These are phyloP conservation scores for Pseudocercospora vitis DNA, from an alignment of 2,329 filamentous ascomycete species.

Conservation along the genomic window DNA sequence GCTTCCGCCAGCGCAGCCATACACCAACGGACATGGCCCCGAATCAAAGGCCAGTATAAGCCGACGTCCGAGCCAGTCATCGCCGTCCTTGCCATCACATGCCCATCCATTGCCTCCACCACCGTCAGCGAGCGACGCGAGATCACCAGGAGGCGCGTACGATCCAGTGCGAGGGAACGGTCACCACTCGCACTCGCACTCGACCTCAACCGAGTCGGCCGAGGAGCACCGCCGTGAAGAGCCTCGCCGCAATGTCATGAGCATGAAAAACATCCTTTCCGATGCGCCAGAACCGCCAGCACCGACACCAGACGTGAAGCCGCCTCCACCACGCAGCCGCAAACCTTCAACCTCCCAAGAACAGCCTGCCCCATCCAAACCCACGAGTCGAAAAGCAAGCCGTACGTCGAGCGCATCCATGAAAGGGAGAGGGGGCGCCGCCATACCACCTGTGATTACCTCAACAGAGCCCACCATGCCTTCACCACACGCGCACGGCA, in stretches of 20 bases:
- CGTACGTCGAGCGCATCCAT: slow-evolving; percentile 33
- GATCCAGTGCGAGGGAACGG: slow-evolving; percentile 32
- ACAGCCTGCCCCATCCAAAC: slow-evolving; percentile 20
- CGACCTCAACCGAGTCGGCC: slow-evolving; percentile 28
- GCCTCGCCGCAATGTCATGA: slow-evolving; percentile 94
- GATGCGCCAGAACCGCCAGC: slow-evolving; percentile 43
- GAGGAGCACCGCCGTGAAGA: slow-evolving; percentile 63
- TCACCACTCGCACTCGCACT: slow-evolving; percentile 32
- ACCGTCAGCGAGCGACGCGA: slow-evolving; percentile 37
- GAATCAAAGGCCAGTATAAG: slow-evolving; percentile 23
- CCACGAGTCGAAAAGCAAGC: slow-evolving; percentile 29
- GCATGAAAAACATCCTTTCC: slow-evolving; percentile 67
- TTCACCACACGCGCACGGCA: slow-evolving; percentile 1
- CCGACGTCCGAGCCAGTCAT: slow-evolving; percentile 31
- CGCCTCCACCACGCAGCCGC: slow-evolving; percentile 9
- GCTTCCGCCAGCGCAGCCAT: slow-evolving; percentile 22
- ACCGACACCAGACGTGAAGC: slow-evolving; percentile 8
- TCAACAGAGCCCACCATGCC: slow-evolving; percentile 7
- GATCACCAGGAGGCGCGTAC: slow-evolving; percentile 37
- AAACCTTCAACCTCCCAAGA: slow-evolving; percentile 14
- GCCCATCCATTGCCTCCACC: slow-evolving; percentile 30
- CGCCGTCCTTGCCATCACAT: slow-evolving; percentile 28
- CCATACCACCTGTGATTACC: slow-evolving; percentile 10
- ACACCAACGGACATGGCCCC: slow-evolving; percentile 30
- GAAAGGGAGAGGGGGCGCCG: slow-evolving; percentile 15